A percentile compares a stretch with the other conserved stretches of the same genome.
Conservation (phyloP, 2,329 filamentous ascomycete genomes). For the Pseudonectria buxi region DNA sequence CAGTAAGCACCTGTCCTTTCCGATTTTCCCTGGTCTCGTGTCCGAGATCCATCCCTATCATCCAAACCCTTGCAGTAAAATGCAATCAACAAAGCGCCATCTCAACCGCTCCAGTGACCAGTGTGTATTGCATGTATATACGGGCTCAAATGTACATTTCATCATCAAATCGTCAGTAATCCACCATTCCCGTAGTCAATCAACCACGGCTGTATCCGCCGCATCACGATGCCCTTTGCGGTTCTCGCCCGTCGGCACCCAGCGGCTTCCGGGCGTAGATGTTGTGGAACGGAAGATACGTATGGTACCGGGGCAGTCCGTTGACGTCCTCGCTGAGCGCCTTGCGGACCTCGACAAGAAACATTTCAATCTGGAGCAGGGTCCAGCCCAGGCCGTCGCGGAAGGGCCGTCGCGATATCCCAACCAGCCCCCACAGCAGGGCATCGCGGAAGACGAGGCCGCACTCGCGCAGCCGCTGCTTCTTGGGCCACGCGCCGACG, state of each 20-base stretch:
- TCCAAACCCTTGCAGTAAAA: too few species aligned
- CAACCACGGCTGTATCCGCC: too few species aligned
- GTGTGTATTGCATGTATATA: too few species aligned
- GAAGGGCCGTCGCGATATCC: slow-evolving; percentile 32
- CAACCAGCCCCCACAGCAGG: slow-evolving; percentile 33
- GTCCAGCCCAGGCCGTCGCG: slow-evolving; percentile 36
- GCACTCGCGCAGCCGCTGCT: slow-evolving; percentile 35
- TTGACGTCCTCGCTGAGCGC: slow-evolving; percentile 28
- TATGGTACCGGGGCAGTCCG: slow-evolving; percentile 29
- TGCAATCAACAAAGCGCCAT: too few species aligned
- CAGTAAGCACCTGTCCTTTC: too few species aligned
- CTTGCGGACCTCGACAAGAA: slow-evolving; percentile 36
- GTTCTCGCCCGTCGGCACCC: background rate
- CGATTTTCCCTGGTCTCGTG: too few species aligned
- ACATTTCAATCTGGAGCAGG: slow-evolving; percentile 35
- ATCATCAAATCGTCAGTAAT: too few species aligned
- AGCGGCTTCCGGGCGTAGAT: slow-evolving; percentile 34
- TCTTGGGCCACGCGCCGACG: slow-evolving; percentile 41
- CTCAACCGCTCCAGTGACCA: too few species aligned
- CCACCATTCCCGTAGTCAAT: too few species aligned
- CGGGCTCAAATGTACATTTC: too few species aligned
- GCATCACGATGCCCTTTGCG: too few species aligned
- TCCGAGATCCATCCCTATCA: too few species aligned
- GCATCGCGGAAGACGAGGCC: slow-evolving; percentile 40
- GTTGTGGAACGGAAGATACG: slow-evolving; percentile 35